Evolutionary conservation across 305 asterid genomes (phyloP).

Genomic region (Caryopteris hybrid): DNA sequence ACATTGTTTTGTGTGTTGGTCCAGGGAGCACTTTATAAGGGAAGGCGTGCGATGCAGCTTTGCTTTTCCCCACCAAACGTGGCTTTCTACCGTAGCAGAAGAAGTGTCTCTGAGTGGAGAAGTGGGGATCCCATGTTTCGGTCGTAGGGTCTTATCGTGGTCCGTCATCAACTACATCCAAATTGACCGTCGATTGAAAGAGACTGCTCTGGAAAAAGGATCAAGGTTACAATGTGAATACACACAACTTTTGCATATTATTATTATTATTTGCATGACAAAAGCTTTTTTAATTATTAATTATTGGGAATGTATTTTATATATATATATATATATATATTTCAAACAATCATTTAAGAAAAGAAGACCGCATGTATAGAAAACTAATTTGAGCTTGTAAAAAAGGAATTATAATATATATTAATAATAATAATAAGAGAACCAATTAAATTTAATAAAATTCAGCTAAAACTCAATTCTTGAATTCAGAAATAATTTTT

Average conservation of each 20-base stretch:
- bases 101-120: background rate
- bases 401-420: too few species aligned
- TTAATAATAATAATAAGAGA: too few species aligned
- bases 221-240: background rate
- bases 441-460: too few species aligned
- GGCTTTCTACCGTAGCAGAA: slow-evolving; percentile 11
- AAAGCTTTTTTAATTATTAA: too few species aligned
- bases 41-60: slow-evolving; percentile 33
- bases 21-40: slow-evolving; percentile 23
- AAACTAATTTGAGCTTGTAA: too few species aligned
- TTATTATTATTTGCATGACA: background rate
- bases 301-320: too few species aligned
- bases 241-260: background rate
- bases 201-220: background rate
- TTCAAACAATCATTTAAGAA: too few species aligned
- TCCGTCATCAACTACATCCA: slow-evolving; percentile 14
- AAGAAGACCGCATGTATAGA: too few species aligned
- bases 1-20: background rate
- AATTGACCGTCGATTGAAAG: slow-evolving; percentile 14
- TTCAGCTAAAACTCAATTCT: too few species aligned
- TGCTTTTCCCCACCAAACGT: slow-evolving; percentile 21
- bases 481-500: too few species aligned
- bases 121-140: slow-evolving; percentile 29
- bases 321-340: too few species aligned
- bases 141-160: slow-evolving; percentile 22